phyloP scores from a whole-genome alignment of 2,329 filamentous ascomycete genomes.

The Leptographium lundbergii region DNA sequence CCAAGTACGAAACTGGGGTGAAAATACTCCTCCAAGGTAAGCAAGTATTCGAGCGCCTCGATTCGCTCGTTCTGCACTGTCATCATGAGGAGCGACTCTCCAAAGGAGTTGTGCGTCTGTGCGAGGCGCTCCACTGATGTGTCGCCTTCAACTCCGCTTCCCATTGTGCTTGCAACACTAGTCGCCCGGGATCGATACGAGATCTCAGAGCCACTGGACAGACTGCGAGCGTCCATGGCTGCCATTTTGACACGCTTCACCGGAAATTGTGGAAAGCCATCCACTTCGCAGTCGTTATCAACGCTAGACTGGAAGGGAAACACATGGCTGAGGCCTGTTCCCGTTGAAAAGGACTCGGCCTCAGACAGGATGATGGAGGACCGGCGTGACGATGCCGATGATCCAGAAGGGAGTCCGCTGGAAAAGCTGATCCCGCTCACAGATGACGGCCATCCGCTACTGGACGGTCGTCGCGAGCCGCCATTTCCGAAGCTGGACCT shows the following conservation, averaged over 20 bases:
- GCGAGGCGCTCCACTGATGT: conserved; percentile 68
- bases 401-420: conserved; percentile 20
- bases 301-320: conserved; percentile 62
- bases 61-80: conserved; percentile 61
- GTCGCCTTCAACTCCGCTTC: conserved; percentile 69
- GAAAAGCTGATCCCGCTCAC: conserved; percentile 30
- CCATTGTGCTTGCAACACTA: conserved; percentile 57
- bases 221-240: conserved; percentile 77
- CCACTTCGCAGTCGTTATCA: conserved; percentile 13
- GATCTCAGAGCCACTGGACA: conserved; percentile 74
- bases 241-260: conserved; percentile 60
- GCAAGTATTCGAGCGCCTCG: conserved; percentile 63
- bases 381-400: conserved; percentile 23
- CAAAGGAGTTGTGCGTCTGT: conserved; percentile 55
- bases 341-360: conserved; percentile 40
- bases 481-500: neutral
- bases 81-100: conserved; percentile 85
- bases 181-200: conserved; percentile 72
- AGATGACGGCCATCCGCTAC: conserved; percentile 31
- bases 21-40: conserved; percentile 67
- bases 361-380: conserved; percentile 28
- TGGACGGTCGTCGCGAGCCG: conserved; percentile 17
- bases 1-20: conserved; percentile 57
- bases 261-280: conserved; percentile 18
- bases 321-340: conserved; percentile 62